These are phyloP conservation scores for Umbelopsis ramanniana DNA, from an alignment of 192 early-diverging fungal species.

Conservation along the genomic window DNA sequence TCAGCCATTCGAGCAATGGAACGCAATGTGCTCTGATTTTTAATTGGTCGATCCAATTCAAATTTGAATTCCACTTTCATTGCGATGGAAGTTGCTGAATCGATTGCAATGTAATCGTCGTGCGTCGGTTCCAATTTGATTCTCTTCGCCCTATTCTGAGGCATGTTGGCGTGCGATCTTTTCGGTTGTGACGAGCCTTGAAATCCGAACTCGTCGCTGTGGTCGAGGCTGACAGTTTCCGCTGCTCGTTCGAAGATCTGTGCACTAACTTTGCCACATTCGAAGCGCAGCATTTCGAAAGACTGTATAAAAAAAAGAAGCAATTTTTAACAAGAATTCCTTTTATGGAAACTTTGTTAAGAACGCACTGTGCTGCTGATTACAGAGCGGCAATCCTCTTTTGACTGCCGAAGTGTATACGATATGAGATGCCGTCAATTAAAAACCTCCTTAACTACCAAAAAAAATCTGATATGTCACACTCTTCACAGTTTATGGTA, in stretches of 20 bases:
- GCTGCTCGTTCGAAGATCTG: background rate
- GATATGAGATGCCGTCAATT: too few species aligned
- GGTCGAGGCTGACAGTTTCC: background rate
- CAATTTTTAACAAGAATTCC: background rate
- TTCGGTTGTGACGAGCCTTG: background rate
- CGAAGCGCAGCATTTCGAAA: constrained; percentile 4
- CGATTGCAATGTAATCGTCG: background rate
- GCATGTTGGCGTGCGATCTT: background rate
- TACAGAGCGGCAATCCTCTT: too few species aligned
- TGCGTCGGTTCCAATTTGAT: background rate
- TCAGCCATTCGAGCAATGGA: background rate
- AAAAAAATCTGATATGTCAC: too few species aligned
- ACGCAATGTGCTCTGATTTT: background rate
- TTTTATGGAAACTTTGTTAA: background rate
- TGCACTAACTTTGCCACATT: constrained; percentile 12
- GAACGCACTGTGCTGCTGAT: too few species aligned
- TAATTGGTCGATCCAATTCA: background rate
- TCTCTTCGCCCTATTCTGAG: background rate
- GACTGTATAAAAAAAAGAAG: background rate
- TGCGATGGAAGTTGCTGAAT: background rate
- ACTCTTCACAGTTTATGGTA: too few species aligned
- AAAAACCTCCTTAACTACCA: too few species aligned
- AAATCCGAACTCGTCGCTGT: background rate
- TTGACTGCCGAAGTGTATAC: too few species aligned
- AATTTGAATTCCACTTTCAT: background rate